Evolutionary conservation across 148 eudicot species (phyloP).

Genomic region (Cornus florida): DNA sequence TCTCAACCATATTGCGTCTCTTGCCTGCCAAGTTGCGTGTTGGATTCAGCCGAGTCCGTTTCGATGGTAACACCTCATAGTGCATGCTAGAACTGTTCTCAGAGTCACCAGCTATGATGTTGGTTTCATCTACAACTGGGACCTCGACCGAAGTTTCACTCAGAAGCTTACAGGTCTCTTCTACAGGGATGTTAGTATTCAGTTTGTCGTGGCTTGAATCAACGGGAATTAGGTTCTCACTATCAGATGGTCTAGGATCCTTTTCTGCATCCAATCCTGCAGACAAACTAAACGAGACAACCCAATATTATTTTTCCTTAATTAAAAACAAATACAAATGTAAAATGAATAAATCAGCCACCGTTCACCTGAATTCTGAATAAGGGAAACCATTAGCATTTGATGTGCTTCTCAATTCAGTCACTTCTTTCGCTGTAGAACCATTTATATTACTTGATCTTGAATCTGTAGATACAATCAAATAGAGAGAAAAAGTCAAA

Average conservation of each 20-base stretch:
- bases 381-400: not conserved
- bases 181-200: not conserved
- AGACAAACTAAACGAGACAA: slow-evolving; percentile 5
- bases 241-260: slow-evolving; percentile 4
- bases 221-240: not conserved
- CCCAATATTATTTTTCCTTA: not conserved
- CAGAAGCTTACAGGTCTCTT: slow-evolving; percentile 25
- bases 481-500: not conserved
- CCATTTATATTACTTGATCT: slow-evolving; percentile 9
- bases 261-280: slow-evolving; percentile 6
- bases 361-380: not conserved
- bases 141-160: slow-evolving; percentile 35
- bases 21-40: slow-evolving; percentile 11
- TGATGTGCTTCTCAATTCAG: not conserved
- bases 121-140: slow-evolving; percentile 26
- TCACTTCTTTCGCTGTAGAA: slow-evolving; percentile 1
- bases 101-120: slow-evolving; percentile 13
- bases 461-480: slow-evolving; percentile 20
- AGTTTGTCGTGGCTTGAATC: slow-evolving; percentile 9
- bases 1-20: not conserved
- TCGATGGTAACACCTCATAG: slow-evolving; percentile 9
- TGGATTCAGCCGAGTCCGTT: not conserved
- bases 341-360: not conserved
- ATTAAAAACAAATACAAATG: too few species aligned
- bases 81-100: slow-evolving; percentile 11